Evolutionary conservation across 1,139 yeast genomes (phyloP), one percentile per base, ranked within the genome.

Genomic region (Arxiozyma slooffiae): DNA sequence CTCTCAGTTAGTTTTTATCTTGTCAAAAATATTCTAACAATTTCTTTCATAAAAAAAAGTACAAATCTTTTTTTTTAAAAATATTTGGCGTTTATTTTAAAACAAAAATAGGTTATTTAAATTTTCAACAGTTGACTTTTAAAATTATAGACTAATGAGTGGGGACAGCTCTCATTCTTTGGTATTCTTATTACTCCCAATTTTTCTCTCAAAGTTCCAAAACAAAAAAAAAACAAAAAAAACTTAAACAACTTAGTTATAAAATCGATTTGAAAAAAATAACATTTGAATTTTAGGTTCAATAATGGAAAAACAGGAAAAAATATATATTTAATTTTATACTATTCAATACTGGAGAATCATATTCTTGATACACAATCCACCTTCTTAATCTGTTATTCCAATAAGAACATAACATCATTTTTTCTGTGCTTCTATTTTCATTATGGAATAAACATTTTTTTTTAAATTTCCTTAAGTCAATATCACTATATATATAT

Each of bases 381-480:
- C 70, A 24, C 54, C 52, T 40, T 62, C 62, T 3, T 66, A 60
- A 51, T 66, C 67, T 41, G 47, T 59, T 7, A 66, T 61, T 46
- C 62, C 65, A 4, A 66, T 76, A 63, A 79, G n/a, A n/a, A 80
- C 52, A 73, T 71, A 52, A 81, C 79, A 17, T 79, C 78, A 38
- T 78, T 70, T 14, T 54, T 53, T 55, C 85, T 56, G 67, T 71
- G 57, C 80, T 80, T 60, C 85, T 71, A 49, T 65, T 62, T 57
- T 80, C 85, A 60, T 80, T 85, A 58, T 80, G 85, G 57, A 73
- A 80, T 40, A 81, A 66, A 40, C 79, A 73, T 57, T 79, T 74
- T 57, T 79, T 74, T 26, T 71, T 69, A 2, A 75, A 72, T 11
- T 66, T 61, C 11, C 56, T 55, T 24, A 62, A 48, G 26, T 59